Percentiles rank a stretch among this genome's conserved stretches.
These are phyloP conservation scores for Helianthus annuus DNA, from an alignment of 129 eudicot species.

Conservation along the genomic window HanXRQr2.0-SUNRISE NC_035439.2:112587133-112587632, in stretches of 20 bases:
- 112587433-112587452: neutral
- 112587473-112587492: too few species aligned
- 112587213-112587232: conserved; percentile 7
- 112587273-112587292: too few species aligned
- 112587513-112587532: too few species aligned
- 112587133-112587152: conserved; percentile 97
- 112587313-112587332: neutral
- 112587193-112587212: conserved; percentile 65
- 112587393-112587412: conserved; percentile 9
- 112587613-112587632: too few species aligned
- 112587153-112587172: conserved; percentile 82
- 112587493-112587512: too few species aligned
- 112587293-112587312: neutral
- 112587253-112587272: too few species aligned
- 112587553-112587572: too few species aligned
- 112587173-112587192: conserved; percentile 94
- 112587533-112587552: too few species aligned
- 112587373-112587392: neutral
- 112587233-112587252: neutral
- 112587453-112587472: too few species aligned
- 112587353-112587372: conserved; percentile 1
- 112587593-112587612: too few species aligned
- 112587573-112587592: too few species aligned
- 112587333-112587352: too few species aligned
- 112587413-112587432: neutral